Evolutionary conservation across 2,329 filamentous ascomycete genomes (phyloP), one percentile per base, ranked within the genome.

Genomic region (Kalmusia sp.): DNA sequence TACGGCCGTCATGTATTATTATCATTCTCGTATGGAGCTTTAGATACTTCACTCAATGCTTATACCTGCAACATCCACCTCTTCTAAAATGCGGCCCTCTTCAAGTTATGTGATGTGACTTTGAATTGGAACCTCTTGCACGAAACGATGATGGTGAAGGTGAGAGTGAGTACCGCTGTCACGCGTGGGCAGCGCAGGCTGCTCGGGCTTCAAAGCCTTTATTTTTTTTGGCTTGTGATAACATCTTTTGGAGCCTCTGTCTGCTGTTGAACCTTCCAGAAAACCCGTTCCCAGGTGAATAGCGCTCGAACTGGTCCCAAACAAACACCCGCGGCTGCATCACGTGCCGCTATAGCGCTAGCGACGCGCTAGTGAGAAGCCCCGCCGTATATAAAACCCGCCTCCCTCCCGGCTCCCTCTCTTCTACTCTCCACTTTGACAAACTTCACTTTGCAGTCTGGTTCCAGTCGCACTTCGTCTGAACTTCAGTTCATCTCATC

Each of bases 381-480:
- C 7, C 38, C 28, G 21, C 1, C 9, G 19, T 34, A 46, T 46
- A 46, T 25, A 45, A 46, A 19, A 12, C 21, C 19, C 30, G 43
- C 30, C 40, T 14, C 21, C 24, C 21, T 3, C 30, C 7, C 19
- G n/a, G n/a, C 38, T 40, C 30, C 6, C 19, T 34, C 30, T 5
- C 30, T 34, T 34, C 17, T 46, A 17, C 30, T 17, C 43, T 35
- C 30, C 43, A 46, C 28, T n/a, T 35, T n/a, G n/a, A 31, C 39
- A 30, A 19, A 30, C 25, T 30, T 43, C 15, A 19, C 22, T 31
- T 25, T 11, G 21, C 43, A 6, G 6, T 46, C 7, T 2, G 21
- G 19, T 34, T n/a, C n/a, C 28, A 12, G n/a, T 7, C 17, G 41
- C n/a, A 17, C 33, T 37, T 37, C 35, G 17, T 38, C 35, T 38